Conservation (phyloP, 805 yeast genomes). For the Cyberlindnera amylophila region DNA sequence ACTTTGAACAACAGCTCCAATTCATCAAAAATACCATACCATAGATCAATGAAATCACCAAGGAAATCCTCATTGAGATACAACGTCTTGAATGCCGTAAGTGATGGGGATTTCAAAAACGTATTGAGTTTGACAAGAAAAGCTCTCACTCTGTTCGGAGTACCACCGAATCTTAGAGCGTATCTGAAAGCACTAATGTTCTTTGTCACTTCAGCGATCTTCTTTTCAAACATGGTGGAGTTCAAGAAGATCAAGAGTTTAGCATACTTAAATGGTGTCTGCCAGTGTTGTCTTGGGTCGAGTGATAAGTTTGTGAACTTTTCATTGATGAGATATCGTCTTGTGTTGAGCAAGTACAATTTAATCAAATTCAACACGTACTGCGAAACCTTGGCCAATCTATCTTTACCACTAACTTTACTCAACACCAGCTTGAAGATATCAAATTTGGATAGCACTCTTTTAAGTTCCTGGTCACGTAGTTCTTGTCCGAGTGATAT, state of each 20-base stretch:
- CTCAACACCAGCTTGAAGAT: conserved; percentile 51
- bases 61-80: conserved; percentile 44
- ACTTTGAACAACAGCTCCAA: conserved; percentile 51
- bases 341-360: conserved; percentile 41
- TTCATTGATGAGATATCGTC: conserved; percentile 29
- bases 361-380: conserved; percentile 52
- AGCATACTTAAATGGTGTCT: conserved; percentile 23
- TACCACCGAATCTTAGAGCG: conserved; percentile 63
- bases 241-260: conserved; percentile 26
- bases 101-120: conserved; percentile 18
- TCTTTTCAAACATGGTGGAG: conserved; percentile 31
- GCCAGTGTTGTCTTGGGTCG: conserved; percentile 27
- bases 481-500: conserved; percentile 13
- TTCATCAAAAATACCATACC: conserved; percentile 67
- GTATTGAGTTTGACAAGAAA: conserved; percentile 12
- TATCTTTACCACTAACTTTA: conserved; percentile 66
- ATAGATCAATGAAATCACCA: conserved; percentile 51
- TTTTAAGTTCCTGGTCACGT: conserved; percentile 8
- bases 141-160: conserved; percentile 54
- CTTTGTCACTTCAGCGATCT: conserved; percentile 40
- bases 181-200: conserved; percentile 60
- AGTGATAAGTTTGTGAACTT: conserved; percentile 26
- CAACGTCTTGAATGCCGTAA: conserved; percentile 23
- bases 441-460: conserved; percentile 29
- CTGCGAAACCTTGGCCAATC: conserved; percentile 60